Evolutionary conservation across 75 land plant genomes (phyloP).

Genomic region (Cunninghamia lanceolata): DNA sequence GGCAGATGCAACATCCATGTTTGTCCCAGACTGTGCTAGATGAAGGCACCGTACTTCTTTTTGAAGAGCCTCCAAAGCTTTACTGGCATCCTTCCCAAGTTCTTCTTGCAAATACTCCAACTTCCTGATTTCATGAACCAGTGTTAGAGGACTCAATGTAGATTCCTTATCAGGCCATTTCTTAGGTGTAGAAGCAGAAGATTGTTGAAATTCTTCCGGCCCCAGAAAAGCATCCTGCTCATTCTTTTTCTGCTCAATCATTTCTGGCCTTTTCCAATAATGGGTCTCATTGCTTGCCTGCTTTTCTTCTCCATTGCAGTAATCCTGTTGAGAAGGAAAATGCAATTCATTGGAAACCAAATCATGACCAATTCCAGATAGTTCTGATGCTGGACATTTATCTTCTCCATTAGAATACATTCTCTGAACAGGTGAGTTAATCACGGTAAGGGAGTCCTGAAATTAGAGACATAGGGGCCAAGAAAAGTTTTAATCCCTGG

Average conservation of each 20-base stretch:
- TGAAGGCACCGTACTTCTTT: conserved; percentile 89
- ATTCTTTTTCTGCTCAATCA: no score
- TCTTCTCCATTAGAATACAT: conserved; percentile 14
- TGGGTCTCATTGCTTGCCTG: not conserved
- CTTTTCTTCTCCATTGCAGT: not conserved
- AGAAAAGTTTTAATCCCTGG: not conserved
- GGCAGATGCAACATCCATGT: conserved; percentile 40
- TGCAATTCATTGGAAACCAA: no score
- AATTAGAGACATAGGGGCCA: not conserved
- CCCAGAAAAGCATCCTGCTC: not conserved
- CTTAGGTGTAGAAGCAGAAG: conserved; percentile 4
- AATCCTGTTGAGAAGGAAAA: not conserved
- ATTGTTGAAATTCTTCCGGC: no score
- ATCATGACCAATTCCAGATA: no score
- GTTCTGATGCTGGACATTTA: no score
- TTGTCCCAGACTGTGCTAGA: conserved; percentile 40
- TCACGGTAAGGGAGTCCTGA: not conserved
- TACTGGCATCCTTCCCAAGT: conserved; percentile 33
- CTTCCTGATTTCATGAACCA: conserved; percentile 49
- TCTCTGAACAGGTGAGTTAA: not conserved
- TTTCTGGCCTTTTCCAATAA: no score
- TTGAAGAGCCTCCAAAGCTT: no score
- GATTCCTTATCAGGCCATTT: conserved; percentile 23
- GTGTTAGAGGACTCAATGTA: conserved; percentile 33
- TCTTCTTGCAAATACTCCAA: conserved; percentile 48